Percentiles rank a stretch among this genome's conserved stretches.
Conservation (phyloP, 1,284 basidiomycete genomes). For the Leccinum colubrinum region DNA sequence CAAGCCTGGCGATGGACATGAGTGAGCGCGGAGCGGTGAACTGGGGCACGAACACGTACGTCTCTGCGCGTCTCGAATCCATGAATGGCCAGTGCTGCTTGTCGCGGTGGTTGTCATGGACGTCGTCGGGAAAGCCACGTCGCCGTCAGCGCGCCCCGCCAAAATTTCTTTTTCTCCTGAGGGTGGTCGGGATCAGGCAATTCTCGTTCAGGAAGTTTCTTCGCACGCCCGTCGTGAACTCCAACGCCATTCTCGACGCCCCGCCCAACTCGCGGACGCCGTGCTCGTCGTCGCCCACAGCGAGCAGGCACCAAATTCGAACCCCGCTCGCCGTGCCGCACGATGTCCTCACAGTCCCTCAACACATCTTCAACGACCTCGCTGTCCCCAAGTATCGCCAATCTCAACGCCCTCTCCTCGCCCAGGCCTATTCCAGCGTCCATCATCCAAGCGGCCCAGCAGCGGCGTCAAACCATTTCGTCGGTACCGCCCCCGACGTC, state of each 20-base stretch:
- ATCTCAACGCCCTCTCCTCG: constrained; percentile 32
- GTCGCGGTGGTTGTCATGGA: constrained; percentile 35
- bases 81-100: constrained; percentile 32
- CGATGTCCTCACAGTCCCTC: constrained; percentile 31
- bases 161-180: constrained; percentile 28
- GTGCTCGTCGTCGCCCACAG: constrained; percentile 26
- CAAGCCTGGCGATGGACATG: constrained; percentile 41
- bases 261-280: constrained; percentile 9
- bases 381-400: constrained; percentile 32
- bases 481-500: constrained; percentile 29
- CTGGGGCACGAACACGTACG: constrained; percentile 37
- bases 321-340: constrained; percentile 14
- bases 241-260: constrained; percentile 15
- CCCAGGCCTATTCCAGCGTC: constrained; percentile 19
- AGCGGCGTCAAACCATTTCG: constrained; percentile 25
- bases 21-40: constrained; percentile 8
- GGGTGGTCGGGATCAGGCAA: neutral
- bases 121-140: constrained; percentile 6
- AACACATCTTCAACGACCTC: constrained; percentile 34
- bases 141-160: constrained; percentile 11
- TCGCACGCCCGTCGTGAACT: constrained; percentile 21
- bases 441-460: constrained; percentile 12
- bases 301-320: constrained; percentile 12
- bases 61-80: constrained; percentile 58
- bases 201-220: constrained; percentile 16